Evolutionary conservation across 169 alveolate species (phyloP).

Genomic region (Haemoproteus tartakovskyi): DNA sequence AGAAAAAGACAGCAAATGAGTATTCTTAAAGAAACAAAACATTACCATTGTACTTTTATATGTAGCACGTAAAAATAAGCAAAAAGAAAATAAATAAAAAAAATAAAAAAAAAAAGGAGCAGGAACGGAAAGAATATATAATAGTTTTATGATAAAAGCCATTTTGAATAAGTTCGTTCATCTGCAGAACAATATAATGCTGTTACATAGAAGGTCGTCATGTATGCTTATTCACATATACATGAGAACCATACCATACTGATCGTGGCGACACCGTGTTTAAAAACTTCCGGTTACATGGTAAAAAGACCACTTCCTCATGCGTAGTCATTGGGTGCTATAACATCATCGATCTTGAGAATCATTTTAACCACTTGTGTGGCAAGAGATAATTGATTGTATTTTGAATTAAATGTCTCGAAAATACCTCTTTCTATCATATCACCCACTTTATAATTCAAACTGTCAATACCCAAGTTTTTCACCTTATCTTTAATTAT

Average conservation of each 20-base stretch:
- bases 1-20: too few species aligned
- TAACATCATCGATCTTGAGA: slow-evolving; percentile 97
- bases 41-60: too few species aligned
- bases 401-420: slow-evolving; percentile 93
- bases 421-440: slow-evolving; percentile 91
- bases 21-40: too few species aligned
- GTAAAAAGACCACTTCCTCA: not conserved
- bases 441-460: slow-evolving; percentile 79
- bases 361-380: slow-evolving; percentile 99
- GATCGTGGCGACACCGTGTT: too few species aligned
- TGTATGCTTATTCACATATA: not conserved
- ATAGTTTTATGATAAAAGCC: not conserved
- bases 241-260: too few species aligned
- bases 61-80: too few species aligned
- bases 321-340: slow-evolving; percentile 69
- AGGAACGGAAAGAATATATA: not conserved
- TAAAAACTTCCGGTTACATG: too few species aligned
- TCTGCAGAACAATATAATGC: too few species aligned
- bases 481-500: slow-evolving; percentile 85
- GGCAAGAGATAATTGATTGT: slow-evolving; percentile 94
- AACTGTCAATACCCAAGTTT: slow-evolving; percentile 92
- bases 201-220: too few species aligned
- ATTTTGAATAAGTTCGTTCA: too few species aligned
- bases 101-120: not conserved
- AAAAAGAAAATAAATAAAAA: too few species aligned